phyloP scores from a whole-genome alignment of 2,329 filamentous ascomycete species.

The Venturia oleaginea region DNA sequence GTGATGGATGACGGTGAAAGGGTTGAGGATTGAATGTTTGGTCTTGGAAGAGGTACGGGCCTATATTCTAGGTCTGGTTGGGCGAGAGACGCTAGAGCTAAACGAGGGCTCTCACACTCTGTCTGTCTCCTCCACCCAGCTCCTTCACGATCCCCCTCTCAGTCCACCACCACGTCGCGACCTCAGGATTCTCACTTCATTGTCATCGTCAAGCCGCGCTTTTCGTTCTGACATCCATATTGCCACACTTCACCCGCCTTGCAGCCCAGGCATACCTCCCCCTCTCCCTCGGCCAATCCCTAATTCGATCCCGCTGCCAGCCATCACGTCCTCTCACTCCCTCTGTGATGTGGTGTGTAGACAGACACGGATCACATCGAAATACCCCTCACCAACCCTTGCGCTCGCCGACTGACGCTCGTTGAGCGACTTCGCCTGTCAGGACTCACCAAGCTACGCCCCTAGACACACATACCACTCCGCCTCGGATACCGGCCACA shows the following conservation, averaged over 20 bases:
- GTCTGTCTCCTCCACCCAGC: not conserved
- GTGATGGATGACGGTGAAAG: not conserved
- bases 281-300: slow-evolving; percentile 3
- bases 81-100: too few species aligned
- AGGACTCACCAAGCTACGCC: slow-evolving; percentile 1
- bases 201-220: not conserved
- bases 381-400: not conserved
- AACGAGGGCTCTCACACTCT: too few species aligned
- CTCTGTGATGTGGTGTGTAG: slow-evolving; percentile 7
- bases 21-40: not conserved
- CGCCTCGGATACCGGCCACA: not conserved
- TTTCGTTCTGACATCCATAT: slow-evolving; percentile 9
- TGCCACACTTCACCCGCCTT: not conserved
- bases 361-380: not conserved
- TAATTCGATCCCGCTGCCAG: not conserved
- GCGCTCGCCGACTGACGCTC: slow-evolving; percentile 3
- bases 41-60: too few species aligned
- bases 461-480: not conserved
- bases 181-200: not conserved
- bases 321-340: not conserved
- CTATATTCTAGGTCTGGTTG: too few species aligned
- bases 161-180: slow-evolving; percentile 1
- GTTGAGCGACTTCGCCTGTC: not conserved
- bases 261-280: not conserved
- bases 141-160: not conserved